phyloP scores from a whole-genome alignment of 2,329 filamentous ascomycete species.

The Hortaea werneckii region DNA sequence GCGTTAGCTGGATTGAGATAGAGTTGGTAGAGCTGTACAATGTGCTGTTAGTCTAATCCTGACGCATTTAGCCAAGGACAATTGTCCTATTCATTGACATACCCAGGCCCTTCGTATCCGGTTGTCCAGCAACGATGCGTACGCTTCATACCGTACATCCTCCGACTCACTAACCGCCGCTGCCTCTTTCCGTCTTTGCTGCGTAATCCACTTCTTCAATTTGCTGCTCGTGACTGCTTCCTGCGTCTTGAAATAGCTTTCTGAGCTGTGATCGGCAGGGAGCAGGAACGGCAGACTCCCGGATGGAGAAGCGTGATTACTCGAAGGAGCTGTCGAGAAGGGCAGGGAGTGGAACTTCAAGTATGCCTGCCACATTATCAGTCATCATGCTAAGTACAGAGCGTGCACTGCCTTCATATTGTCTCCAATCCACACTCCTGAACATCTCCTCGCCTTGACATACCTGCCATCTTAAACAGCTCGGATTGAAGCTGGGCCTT shows the following conservation, averaged over 20 bases:
- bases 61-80: too few relatives aligned
- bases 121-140: constrained; percentile 65
- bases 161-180: constrained; percentile 33
- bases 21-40: constrained; percentile 57
- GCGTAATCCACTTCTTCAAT: constrained; percentile 56
- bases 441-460: constrained; percentile 20
- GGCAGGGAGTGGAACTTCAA: constrained; percentile 64
- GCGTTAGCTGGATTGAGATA: constrained; percentile 66
- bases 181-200: constrained; percentile 14
- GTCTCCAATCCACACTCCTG: too few relatives aligned
- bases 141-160: constrained; percentile 58
- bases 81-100: constrained; percentile 5
- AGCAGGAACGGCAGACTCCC: constrained; percentile 83
- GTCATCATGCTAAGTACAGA: too few relatives aligned
- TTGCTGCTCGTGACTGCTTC: constrained; percentile 50
- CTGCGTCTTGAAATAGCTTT: constrained; percentile 24
- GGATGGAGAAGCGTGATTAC: constrained; percentile 85
- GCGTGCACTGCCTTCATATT: background rate
- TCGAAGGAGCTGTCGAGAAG: constrained; percentile 60
- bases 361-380: constrained; percentile 52
- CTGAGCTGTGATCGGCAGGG: constrained; percentile 32
- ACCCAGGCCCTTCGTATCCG: constrained; percentile 81
- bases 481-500: constrained; percentile 76
- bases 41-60: background rate
- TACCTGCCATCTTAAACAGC: constrained; percentile 95